Evolutionary conservation across 768 basidiomycete genomes (phyloP).

Genomic region (Neoboletus subvelutipes): DNA sequence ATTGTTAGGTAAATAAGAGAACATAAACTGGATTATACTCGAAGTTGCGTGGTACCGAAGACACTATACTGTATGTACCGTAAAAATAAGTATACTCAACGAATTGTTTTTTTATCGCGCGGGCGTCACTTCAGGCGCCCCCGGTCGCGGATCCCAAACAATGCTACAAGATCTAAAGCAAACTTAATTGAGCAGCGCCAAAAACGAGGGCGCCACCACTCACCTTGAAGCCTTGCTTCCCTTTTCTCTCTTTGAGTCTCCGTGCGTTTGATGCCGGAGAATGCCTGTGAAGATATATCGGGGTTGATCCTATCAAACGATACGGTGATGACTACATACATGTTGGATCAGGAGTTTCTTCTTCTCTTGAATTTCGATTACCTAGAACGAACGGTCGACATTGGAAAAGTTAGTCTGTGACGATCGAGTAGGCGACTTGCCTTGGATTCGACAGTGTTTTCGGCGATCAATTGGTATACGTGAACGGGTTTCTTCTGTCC

Average conservation of each 20-base stretch:
- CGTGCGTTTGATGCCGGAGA: conserved; percentile 74
- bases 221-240: conserved; percentile 81
- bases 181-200: not conserved
- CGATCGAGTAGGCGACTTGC: conserved; percentile 35
- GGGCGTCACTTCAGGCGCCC: not conserved
- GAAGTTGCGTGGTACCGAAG: not conserved
- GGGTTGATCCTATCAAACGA: not conserved
- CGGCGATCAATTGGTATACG: conserved; percentile 88
- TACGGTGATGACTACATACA: conserved; percentile 36
- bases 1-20: not conserved
- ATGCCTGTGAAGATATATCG: conserved; percentile 52
- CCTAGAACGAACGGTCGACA: conserved; percentile 35
- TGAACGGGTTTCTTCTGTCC: conserved; percentile 83
- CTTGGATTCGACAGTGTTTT: conserved; percentile 85
- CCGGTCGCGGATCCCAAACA: conserved; percentile 46
- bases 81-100: not conserved
- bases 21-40: conserved; percentile 6
- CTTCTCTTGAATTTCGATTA: conserved; percentile 82
- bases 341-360: conserved; percentile 80
- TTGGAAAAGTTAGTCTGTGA: not conserved
- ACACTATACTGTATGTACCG: conserved; percentile 17
- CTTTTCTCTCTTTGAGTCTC: conserved; percentile 76
- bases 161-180: conserved; percentile 54
- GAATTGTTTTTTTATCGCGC: not conserved
- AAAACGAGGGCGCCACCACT: conserved; percentile 9